Conservation (phyloP, 1,139 yeast species). For the Yamadazyma trypodendri region DNA sequence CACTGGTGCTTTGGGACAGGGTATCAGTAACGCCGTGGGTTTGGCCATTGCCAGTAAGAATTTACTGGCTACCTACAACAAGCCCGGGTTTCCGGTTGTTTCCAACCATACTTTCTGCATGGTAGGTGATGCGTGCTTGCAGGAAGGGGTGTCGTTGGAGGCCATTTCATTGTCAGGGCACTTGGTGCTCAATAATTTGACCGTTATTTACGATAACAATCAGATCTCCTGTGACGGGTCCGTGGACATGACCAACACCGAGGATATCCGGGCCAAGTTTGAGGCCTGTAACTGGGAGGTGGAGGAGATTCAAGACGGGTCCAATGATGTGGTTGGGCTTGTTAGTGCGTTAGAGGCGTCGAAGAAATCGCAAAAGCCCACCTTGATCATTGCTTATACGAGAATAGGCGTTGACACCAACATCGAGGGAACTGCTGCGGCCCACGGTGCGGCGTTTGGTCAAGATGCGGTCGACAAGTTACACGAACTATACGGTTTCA, state of each 20-base stretch:
- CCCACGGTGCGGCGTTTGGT: constrained; percentile 30
- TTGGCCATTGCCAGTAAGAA: constrained; percentile 35
- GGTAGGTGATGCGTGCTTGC: constrained; percentile 40
- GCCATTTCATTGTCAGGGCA: constrained; percentile 38
- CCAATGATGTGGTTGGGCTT: constrained; percentile 22
- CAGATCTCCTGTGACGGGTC: constrained; percentile 36
- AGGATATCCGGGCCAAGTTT: constrained; percentile 28
- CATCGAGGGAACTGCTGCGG: constrained; percentile 24
- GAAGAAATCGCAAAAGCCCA: constrained; percentile 24
- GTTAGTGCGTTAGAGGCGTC: constrained; percentile 24
- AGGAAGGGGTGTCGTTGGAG: constrained; percentile 37
- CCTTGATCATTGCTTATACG: constrained; percentile 29
- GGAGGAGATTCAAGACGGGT: constrained; percentile 23
- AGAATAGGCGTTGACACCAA: constrained; percentile 28
- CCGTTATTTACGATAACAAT: constrained; percentile 34
- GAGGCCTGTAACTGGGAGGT: constrained; percentile 30
- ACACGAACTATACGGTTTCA: constrained; percentile 19
- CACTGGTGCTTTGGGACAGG: constrained; percentile 42
- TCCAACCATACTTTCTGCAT: constrained; percentile 26
- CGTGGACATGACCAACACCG: constrained; percentile 27
- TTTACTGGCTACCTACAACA: constrained; percentile 30
- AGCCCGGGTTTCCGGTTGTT: constrained; percentile 26
- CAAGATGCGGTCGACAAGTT: constrained; percentile 21
- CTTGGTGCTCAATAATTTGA: constrained; percentile 29
- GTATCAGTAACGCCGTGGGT: constrained; percentile 37